Evolutionary conservation across 768 basidiomycete species (phyloP).

Genomic region (Scleroderma bovista): DNA sequence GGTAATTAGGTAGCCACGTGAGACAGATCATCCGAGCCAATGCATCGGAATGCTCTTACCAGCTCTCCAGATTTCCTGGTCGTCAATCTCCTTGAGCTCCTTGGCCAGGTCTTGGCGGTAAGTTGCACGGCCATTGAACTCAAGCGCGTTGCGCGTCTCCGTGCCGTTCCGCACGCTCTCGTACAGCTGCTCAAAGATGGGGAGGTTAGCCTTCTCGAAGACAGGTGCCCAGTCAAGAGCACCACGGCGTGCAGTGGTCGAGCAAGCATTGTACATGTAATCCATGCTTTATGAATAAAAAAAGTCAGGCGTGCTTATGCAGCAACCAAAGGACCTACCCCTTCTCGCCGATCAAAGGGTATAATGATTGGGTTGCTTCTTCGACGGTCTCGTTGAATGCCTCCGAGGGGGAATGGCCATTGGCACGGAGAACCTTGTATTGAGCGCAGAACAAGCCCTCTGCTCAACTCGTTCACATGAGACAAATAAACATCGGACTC

Average conservation of each 20-base stretch:
- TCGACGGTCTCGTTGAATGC: constrained; percentile 99
- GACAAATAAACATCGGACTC: background rate
- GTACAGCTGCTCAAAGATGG: constrained; percentile 93
- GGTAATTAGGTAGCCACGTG: constrained; percentile 5
- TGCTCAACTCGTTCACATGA: constrained; percentile 21
- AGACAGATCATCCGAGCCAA: constrained; percentile 1
- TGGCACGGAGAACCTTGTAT: constrained; percentile 95
- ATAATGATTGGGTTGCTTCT: constrained; percentile 98
- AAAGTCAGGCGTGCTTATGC: background rate
- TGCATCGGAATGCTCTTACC: constrained; percentile 39
- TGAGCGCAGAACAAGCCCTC: constrained; percentile 99
- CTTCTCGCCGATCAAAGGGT: constrained; percentile 92
- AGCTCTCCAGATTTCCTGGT: constrained; percentile 98
- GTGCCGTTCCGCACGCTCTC: constrained; percentile 91
- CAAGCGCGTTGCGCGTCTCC: constrained; percentile 94
- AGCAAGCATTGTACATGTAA: constrained; percentile 99
- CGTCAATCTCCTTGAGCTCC: constrained; percentile 92
- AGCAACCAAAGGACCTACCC: constrained; percentile 46
- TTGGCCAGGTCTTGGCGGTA: constrained; percentile 91
- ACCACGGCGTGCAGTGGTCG: constrained; percentile 97
- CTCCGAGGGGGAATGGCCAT: constrained; percentile 95
- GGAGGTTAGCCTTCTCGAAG: constrained; percentile 91
- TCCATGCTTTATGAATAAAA: constrained; percentile 66
- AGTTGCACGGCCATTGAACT: constrained; percentile 89
- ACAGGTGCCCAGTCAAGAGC: constrained; percentile 99